Percentiles rank a stretch among this genome's conserved stretches.
These are phyloP conservation scores for Dentipellis fragilis DNA, from an alignment of 768 basidiomycete species.

Conservation along the genomic window DNA sequence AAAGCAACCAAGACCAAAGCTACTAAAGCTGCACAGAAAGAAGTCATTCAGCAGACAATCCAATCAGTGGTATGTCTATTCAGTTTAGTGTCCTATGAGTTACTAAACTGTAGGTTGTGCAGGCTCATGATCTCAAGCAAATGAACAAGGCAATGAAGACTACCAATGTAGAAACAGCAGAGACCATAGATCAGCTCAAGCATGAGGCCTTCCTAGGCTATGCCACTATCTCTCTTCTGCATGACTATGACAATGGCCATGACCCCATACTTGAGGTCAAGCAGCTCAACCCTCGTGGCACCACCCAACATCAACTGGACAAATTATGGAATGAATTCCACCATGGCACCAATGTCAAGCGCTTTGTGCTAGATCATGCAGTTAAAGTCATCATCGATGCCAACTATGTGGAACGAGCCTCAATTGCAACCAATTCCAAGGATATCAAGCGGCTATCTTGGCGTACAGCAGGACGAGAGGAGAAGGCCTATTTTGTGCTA, in stretches of 20 bases:
- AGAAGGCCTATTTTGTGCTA: background rate
- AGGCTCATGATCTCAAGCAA: no score
- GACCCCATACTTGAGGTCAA: background rate
- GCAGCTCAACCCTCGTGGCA: background rate
- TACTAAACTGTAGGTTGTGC: no score
- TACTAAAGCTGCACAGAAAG: no score
- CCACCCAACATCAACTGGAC: background rate
- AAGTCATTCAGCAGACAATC: no score
- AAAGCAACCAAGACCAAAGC: no score
- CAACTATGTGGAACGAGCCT: background rate
- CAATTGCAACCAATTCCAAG: background rate
- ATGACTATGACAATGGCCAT: background rate
- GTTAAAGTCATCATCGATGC: background rate
- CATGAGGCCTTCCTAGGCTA: background rate
- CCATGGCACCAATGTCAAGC: background rate
- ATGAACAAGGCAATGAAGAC: no score
- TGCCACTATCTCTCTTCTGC: background rate
- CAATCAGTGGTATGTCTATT: no score
- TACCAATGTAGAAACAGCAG: no score
- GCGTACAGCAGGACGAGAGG: background rate
- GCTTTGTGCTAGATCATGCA: background rate
- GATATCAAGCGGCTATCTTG: background rate
- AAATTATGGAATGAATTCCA: background rate
- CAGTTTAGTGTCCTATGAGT: no score
- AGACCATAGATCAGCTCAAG: background rate